Conservation (phyloP, 225 moss, liverwort and hornwort species). For the Polytrichum formosum region DNA sequence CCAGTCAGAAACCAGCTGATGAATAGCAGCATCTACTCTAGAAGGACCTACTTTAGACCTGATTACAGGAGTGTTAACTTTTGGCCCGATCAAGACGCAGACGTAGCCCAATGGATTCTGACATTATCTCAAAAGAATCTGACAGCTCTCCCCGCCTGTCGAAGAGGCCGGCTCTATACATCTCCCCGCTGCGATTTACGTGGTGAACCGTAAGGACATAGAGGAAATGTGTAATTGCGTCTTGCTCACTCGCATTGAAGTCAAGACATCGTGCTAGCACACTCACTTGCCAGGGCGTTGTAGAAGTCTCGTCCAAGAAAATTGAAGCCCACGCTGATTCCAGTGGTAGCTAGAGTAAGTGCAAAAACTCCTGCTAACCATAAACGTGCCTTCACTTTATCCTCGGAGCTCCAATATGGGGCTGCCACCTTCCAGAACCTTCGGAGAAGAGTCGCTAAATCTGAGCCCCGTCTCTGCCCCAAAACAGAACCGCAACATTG, state of each 20-base stretch:
- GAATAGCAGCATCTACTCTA: too few relatives aligned
- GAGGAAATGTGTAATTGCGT: neutral
- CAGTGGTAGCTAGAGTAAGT: slow-evolving; percentile 89
- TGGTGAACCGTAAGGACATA: too few relatives aligned
- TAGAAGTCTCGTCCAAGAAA: slow-evolving; percentile 97
- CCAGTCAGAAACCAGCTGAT: neutral
- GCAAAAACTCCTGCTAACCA: slow-evolving; percentile 75
- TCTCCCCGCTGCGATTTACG: too few relatives aligned
- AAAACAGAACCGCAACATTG: neutral
- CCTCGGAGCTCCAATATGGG: slow-evolving; percentile 96
- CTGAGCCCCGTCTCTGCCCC: slow-evolving; percentile 60
- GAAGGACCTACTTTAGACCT: too few relatives aligned
- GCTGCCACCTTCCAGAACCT: slow-evolving; percentile 85
- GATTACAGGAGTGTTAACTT: too few relatives aligned
- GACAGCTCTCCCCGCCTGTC: too few relatives aligned
- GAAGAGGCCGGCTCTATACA: too few relatives aligned
- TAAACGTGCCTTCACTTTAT: slow-evolving; percentile 75
- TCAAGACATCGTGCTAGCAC: neutral
- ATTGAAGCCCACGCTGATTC: slow-evolving; percentile 96
- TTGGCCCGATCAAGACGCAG: too few relatives aligned
- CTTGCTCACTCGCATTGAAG: neutral
- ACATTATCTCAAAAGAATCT: too few relatives aligned
- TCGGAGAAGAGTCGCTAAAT: slow-evolving; percentile 65
- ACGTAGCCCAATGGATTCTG: too few relatives aligned
- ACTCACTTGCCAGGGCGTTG: slow-evolving; percentile 94